Conservation (phyloP, 1,284 basidiomycete species). For the Farysia itapuensis region DNA sequence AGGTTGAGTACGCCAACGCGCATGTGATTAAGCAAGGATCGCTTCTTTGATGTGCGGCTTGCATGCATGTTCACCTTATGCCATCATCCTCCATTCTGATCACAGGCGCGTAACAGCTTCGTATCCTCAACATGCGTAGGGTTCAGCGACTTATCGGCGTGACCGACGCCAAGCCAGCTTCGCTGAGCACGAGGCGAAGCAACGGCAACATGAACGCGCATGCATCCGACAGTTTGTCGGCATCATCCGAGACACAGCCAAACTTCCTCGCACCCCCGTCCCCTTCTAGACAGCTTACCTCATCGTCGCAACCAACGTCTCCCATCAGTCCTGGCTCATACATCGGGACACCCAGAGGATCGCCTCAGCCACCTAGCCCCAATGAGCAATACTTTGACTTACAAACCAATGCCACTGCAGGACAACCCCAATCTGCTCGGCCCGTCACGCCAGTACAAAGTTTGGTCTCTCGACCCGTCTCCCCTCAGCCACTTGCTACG, state of each 20-base stretch:
- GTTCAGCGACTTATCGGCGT: constrained; percentile 35
- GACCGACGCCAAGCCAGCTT: constrained; percentile 32
- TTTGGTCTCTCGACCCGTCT: background rate
- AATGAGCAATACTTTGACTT: constrained; percentile 37
- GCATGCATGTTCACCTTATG: no score
- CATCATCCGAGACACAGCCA: constrained; percentile 1
- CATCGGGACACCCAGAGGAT: constrained; percentile 1
- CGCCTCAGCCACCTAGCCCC: constrained; percentile 17
- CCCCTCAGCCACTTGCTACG: background rate
- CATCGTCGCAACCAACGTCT: background rate
- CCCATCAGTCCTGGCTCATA: background rate
- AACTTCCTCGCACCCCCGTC: constrained; percentile 12
- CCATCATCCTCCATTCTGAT: no score
- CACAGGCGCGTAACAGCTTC: no score
- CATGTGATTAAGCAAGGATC: no score
- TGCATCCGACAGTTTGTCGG: background rate
- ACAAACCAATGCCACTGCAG: background rate
- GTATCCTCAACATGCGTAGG: constrained; percentile 13
- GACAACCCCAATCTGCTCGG: background rate
- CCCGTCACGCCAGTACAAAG: constrained; percentile 1
- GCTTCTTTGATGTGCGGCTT: no score
- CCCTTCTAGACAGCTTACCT: background rate
- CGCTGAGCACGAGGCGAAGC: constrained; percentile 17
- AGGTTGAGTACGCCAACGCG: no score
- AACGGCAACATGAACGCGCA: constrained; percentile 4